phyloP scores from a whole-genome alignment of 202 grass and related monocot genomes.

The Hordeum pubiflorum region DNA sequence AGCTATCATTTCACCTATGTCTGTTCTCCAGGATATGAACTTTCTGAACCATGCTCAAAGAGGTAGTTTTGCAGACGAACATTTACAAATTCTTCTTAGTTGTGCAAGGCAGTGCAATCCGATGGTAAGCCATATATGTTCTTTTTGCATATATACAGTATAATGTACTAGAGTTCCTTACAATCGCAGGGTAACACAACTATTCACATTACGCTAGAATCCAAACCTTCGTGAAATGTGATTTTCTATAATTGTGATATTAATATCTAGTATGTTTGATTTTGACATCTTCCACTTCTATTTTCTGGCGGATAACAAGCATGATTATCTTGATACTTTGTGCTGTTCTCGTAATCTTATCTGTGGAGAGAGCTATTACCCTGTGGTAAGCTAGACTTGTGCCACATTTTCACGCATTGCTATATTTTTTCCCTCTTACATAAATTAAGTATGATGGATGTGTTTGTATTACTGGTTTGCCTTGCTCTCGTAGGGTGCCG shows the following conservation, averaged over 20 bases:
- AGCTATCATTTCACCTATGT: background rate
- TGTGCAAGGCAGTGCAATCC: background rate
- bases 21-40: slow-evolving; percentile 11
- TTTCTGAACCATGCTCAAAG: background rate
- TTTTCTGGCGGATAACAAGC: background rate
- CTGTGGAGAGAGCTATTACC: slow-evolving; percentile 6
- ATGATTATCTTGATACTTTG: background rate
- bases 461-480: background rate
- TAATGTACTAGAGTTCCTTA: background rate
- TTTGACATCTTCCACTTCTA: background rate
- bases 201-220: background rate
- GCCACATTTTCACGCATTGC: background rate
- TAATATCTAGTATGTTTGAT: background rate
- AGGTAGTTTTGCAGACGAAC: background rate
- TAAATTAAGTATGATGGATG: background rate
- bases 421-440: background rate
- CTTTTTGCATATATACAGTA: background rate
- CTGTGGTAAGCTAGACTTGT: slow-evolving; percentile 25
- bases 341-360: background rate
- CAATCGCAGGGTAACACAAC: background rate
- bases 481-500: slow-evolving; percentile 28
- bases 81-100: background rate
- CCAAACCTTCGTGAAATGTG: background rate
- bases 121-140: background rate
- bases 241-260: background rate